Evolutionary conservation across 2,329 filamentous ascomycete species (phyloP).

Genomic region (Lecanosticta acicola): DNA sequence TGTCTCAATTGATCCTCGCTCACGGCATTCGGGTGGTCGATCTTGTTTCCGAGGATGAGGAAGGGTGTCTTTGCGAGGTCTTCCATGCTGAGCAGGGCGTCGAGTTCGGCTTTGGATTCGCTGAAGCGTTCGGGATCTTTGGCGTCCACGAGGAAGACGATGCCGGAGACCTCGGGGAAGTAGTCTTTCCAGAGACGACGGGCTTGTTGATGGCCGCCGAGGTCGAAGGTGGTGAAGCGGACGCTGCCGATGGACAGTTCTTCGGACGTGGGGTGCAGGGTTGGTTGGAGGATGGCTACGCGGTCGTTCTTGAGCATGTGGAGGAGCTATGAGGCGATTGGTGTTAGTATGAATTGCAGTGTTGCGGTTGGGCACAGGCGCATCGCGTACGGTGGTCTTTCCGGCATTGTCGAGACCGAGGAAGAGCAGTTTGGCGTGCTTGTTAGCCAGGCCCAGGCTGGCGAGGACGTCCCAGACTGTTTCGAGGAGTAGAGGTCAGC

Average conservation of each 20-base stretch:
- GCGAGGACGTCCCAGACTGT: slow-evolving; percentile 85
- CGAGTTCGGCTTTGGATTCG: slow-evolving; percentile 95
- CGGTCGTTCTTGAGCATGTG: slow-evolving; percentile 98
- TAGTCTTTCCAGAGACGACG: slow-evolving; percentile 95
- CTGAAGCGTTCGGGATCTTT: slow-evolving; percentile 92
- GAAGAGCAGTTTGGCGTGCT: slow-evolving; percentile 92
- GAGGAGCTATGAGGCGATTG: slow-evolving; percentile 48
- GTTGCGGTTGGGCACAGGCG: not conserved
- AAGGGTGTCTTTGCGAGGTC: slow-evolving; percentile 94
- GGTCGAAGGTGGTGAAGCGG: slow-evolving; percentile 82
- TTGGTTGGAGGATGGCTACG: slow-evolving; percentile 84
- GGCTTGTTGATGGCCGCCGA: slow-evolving; percentile 90
- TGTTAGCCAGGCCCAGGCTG: slow-evolving; percentile 82
- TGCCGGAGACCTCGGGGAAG: slow-evolving; percentile 92
- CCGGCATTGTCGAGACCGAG: slow-evolving; percentile 90
- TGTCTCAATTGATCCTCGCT: slow-evolving; percentile 93
- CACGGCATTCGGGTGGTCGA: slow-evolving; percentile 92
- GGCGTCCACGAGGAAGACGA: slow-evolving; percentile 96
- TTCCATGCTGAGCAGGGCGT: slow-evolving; percentile 90
- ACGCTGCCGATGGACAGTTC: slow-evolving; percentile 82
- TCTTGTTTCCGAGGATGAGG: slow-evolving; percentile 97
- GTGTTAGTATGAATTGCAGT: slow-evolving; percentile 5
- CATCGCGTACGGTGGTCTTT: slow-evolving; percentile 64
- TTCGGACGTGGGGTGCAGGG: slow-evolving; percentile 87
- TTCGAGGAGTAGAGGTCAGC: slow-evolving; percentile 11